Evolutionary conservation across 2,329 filamentous ascomycete species (phyloP).

Genomic region (Blumeria graminis): DNA sequence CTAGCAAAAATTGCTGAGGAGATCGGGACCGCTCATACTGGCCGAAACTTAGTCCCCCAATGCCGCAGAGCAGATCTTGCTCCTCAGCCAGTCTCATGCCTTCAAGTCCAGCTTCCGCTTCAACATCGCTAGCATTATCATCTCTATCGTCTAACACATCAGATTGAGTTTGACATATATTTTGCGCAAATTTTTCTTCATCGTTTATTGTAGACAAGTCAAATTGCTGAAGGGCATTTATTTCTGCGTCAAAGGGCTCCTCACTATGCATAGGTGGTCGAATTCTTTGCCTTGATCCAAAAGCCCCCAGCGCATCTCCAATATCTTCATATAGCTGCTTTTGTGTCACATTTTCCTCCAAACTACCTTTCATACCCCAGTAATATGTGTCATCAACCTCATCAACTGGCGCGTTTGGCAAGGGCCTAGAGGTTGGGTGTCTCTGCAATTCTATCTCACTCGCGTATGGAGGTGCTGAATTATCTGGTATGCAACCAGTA

Average conservation of each 20-base stretch:
- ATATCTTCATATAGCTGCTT: constrained; percentile 16
- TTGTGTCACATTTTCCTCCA: constrained; percentile 12
- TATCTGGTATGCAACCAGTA: constrained; percentile 5
- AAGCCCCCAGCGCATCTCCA: constrained; percentile 13
- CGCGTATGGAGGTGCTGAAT: neutral
- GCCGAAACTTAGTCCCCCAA: constrained; percentile 26
- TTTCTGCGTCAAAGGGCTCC: too few species aligned
- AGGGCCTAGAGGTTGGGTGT: constrained; percentile 15
- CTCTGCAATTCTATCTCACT: constrained; percentile 9
- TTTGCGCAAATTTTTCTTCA: neutral
- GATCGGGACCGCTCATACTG: constrained; percentile 22
- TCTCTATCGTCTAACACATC: constrained; percentile 21
- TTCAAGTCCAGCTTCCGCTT: constrained; percentile 61
- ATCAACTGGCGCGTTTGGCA: constrained; percentile 14
- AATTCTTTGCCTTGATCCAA: constrained; percentile 5
- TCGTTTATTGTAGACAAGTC: too few species aligned
- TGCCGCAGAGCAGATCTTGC: constrained; percentile 40
- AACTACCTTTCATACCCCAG: constrained; percentile 10
- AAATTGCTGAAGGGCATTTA: too few species aligned
- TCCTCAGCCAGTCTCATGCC: constrained; percentile 69
- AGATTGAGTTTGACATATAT: neutral
- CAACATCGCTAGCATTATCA: constrained; percentile 63
- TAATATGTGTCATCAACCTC: constrained; percentile 3
- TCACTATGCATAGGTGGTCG: constrained; percentile 6
- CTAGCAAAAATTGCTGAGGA: constrained; percentile 11